Conservation (phyloP, 441 rosid species). For the Corymbia calophylla region DNA sequence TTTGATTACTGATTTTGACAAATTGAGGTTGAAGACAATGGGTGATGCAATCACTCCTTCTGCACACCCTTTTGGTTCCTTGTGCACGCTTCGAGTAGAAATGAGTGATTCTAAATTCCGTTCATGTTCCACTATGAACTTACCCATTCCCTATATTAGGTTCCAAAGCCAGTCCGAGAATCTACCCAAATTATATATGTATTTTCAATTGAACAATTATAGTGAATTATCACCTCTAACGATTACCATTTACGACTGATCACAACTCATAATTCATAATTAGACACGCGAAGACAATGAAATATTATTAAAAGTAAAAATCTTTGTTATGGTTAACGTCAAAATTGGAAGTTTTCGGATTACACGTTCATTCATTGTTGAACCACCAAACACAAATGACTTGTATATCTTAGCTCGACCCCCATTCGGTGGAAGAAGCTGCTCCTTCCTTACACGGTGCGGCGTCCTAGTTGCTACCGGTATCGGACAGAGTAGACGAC, state of each 20-base stretch:
- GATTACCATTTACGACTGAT: no score
- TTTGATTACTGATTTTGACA: not conserved
- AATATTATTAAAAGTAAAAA: no score
- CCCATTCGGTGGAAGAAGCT: not conserved
- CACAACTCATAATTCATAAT: not conserved
- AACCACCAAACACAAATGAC: not conserved
- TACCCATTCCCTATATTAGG: not conserved
- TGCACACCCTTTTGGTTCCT: not conserved
- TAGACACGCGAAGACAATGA: no score
- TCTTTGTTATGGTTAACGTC: no score
- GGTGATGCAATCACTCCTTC: not conserved
- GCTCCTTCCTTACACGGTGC: not conserved
- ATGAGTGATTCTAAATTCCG: not conserved
- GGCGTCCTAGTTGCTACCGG: not conserved
- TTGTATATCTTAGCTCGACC: not conserved
- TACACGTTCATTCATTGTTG: not conserved
- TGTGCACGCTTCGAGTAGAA: not conserved
- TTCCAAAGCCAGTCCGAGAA: not conserved
- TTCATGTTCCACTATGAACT: not conserved
- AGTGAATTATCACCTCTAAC: not conserved
- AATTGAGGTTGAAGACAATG: not conserved
- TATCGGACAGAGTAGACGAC: not conserved
- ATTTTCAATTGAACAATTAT: not conserved
- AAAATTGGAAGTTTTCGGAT: not conserved
- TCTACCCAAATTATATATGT: rapidly evolving